Evolutionary conservation across 1,284 basidiomycete genomes (phyloP), one percentile per base, ranked within the genome.

Genomic region (Naganishia albida): DNA sequence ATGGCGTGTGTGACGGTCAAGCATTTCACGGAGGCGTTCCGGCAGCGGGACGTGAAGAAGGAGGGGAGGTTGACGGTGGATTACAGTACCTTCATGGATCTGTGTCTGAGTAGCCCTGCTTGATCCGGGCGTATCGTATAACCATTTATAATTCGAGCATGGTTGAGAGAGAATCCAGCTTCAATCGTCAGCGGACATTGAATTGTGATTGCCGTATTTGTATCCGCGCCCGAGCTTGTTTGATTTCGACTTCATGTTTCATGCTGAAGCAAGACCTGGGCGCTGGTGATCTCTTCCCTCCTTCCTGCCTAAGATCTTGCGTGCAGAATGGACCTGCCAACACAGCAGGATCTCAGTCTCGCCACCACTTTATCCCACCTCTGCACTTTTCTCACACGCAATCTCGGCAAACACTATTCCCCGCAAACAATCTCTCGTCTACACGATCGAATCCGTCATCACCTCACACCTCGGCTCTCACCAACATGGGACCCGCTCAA

Each of bases 1-100:
- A 78, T 80, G 78, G 78, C 78, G 54, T 80, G 78, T 63, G 78
- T 80, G 15, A 78, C 78, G n/a, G 78, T 80, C 59, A 80, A 80
- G 69, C 78, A 80, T 69, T 80, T 75, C 62, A 78, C 77, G 1
- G 78, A 80, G 69, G 73, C 71, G 42, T 80, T 80, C 67, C 73
- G 77, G 62, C 69, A 71, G 71, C 43, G 73, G 34, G 78, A 80
- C 67, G 66, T 70, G n/a, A 70, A 72, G 55, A 67, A 69, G 42
- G 69, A 73, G 53, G 77, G 77, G 3, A 64, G 69, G 7, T 69
- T 78, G 59, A 77, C 73, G 23, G 60, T 78, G 50, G 77, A 78
- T 67, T 80, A 80, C 68, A 76, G 75, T 60, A 60, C 72, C 23
- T 80, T 74, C 67, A 77, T 78, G 71, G 74, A 76, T 71, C 38